phyloP scores from a whole-genome alignment of 2,329 filamentous ascomycete genomes.

The Fusarium heterosporum region DNA sequence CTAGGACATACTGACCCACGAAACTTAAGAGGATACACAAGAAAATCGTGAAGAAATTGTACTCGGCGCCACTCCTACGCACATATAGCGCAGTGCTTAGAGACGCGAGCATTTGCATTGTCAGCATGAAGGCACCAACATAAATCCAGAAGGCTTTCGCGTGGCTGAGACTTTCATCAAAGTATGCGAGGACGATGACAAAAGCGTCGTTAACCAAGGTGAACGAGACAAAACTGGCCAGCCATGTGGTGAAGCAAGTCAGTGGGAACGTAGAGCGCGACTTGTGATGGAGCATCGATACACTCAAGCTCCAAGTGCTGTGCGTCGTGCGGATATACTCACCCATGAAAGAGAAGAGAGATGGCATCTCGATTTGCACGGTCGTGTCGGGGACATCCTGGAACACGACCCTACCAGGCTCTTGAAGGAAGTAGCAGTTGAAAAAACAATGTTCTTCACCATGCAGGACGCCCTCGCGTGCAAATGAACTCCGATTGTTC shows the following conservation, averaged over 20 bases:
- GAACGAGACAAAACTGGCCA: conserved; percentile 17
- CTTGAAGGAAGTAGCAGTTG: conserved; percentile 15
- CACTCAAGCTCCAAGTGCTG: conserved; percentile 10
- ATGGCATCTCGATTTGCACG: not conserved
- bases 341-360: conserved; percentile 1
- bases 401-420: conserved; percentile 6
- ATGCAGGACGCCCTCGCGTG: conserved; percentile 11
- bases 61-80: not conserved
- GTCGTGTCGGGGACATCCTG: conserved; percentile 12
- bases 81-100: not conserved
- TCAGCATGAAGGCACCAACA: not conserved
- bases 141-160: not conserved
- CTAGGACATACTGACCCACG: conserved; percentile 7
- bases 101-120: not conserved
- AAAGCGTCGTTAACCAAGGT: conserved; percentile 11
- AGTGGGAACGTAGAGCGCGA: conserved; percentile 1
- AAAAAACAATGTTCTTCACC: conserved; percentile 34
- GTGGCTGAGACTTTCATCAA: not conserved
- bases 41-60: not conserved
- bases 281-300: not conserved
- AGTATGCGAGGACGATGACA: conserved; percentile 3
- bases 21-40: not conserved
- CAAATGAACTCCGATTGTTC: conserved; percentile 23
- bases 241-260: conserved; percentile 5
- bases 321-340: conserved; percentile 19